Evolutionary conservation across 1,284 basidiomycete genomes (phyloP).

Genomic region (Coniophora puteana): DNA sequence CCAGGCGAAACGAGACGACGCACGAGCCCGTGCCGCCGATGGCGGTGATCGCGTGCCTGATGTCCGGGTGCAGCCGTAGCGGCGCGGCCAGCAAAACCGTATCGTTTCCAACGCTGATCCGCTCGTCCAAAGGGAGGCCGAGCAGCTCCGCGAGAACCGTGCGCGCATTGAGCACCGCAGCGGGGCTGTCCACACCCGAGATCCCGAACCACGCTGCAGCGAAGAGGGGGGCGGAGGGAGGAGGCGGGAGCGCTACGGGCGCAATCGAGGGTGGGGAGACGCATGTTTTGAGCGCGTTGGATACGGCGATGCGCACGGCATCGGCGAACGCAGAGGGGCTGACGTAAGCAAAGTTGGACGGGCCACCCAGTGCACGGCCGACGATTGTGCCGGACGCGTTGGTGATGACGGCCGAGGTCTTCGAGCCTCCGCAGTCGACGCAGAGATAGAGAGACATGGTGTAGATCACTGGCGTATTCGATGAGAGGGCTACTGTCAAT

Average conservation of each 20-base stretch:
- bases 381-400: conserved; percentile 52
- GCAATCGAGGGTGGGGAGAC: conserved; percentile 29
- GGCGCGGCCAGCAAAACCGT: conserved; percentile 73
- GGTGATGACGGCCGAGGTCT: conserved; percentile 69
- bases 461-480: no score
- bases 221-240: conserved; percentile 37
- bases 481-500: no score
- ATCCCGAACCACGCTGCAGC: conserved; percentile 74
- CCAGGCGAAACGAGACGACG: conserved; percentile 56
- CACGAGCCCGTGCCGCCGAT: conserved; percentile 74
- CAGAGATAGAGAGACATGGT: conserved; percentile 65
- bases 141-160: conserved; percentile 52
- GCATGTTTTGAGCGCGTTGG: conserved; percentile 48
- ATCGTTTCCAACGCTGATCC: conserved; percentile 67
- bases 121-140: conserved; percentile 46
- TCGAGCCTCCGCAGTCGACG: conserved; percentile 80
- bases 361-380: conserved; percentile 60
- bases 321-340: conserved; percentile 43
- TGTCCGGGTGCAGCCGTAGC: conserved; percentile 51
- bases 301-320: conserved; percentile 47
- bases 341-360: conserved; percentile 67
- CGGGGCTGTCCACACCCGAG: conserved; percentile 70
- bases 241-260: conserved; percentile 39
- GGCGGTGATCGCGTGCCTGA: conserved; percentile 58
- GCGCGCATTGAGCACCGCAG: conserved; percentile 51